These are phyloP conservation scores for Apiospora kogelbergensis DNA, from an alignment of 2,329 filamentous ascomycete species.

Conservation along the genomic window DNA sequence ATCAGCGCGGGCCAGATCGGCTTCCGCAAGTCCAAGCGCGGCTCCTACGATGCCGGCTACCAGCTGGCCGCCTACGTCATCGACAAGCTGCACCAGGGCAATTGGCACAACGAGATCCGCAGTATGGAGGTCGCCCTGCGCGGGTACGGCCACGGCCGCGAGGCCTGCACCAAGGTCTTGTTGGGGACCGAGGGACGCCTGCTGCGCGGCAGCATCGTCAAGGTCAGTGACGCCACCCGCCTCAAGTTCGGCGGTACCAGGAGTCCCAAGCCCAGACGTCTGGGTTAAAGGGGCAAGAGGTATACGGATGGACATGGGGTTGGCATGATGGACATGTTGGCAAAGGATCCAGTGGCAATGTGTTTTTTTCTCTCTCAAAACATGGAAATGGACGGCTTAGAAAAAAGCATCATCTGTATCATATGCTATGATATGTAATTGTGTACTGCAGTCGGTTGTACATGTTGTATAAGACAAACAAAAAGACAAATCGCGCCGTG, in stretches of 20 bases:
- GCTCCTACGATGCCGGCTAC: constrained; percentile 87
- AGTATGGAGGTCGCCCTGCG: constrained; percentile 77
- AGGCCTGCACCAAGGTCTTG: constrained; percentile 86
- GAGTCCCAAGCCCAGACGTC: constrained; percentile 78
- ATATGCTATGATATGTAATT: constrained; percentile 5
- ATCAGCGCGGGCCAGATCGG: constrained; percentile 85
- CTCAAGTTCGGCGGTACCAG: constrained; percentile 95
- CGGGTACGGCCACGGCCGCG: constrained; percentile 83
- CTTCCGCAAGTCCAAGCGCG: constrained; percentile 80
- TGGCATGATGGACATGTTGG: background rate
- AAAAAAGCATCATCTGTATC: constrained; percentile 6
- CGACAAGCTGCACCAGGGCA: constrained; percentile 79
- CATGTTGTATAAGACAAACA: background rate
- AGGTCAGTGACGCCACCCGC: constrained; percentile 82
- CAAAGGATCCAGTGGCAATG: background rate
- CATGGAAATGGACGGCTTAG: background rate
- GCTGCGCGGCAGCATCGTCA: constrained; percentile 72
- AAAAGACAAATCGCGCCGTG: background rate
- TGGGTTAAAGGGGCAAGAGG: constrained; percentile 41
- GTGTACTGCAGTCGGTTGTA: constrained; percentile 7
- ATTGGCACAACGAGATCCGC: constrained; percentile 73
- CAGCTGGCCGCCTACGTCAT: constrained; percentile 84
- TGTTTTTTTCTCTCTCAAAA: background rate
- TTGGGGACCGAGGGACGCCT: constrained; percentile 80
- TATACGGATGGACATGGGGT: background rate